phyloP scores from a whole-genome alignment of 2,329 filamentous ascomycete genomes.

The Keithomyces neogunnii region DNA sequence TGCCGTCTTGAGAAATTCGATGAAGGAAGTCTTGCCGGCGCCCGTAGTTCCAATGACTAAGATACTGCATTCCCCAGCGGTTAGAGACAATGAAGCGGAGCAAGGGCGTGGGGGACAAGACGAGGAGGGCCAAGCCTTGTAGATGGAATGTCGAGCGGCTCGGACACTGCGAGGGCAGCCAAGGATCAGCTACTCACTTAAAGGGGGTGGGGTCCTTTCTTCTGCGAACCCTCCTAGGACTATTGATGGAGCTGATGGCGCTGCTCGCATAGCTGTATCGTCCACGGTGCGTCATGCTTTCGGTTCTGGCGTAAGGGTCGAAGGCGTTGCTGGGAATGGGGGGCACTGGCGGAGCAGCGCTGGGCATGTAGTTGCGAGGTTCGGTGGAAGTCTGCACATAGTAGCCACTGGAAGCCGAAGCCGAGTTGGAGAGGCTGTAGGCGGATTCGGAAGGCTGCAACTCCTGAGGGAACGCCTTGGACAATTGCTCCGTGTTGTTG shows the following conservation, averaged over 20 bases:
- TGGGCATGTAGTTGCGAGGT: conserved; percentile 31
- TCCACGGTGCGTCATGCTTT: conserved; percentile 95
- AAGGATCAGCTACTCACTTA: conserved; percentile 64
- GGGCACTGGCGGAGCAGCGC: conserved; percentile 40
- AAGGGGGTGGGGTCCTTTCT: conserved; percentile 97
- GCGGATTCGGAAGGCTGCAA: conserved; percentile 50
- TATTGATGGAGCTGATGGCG: conserved; percentile 85
- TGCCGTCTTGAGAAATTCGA: conserved; percentile 86
- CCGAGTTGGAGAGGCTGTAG: conserved; percentile 46
- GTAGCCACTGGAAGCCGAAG: conserved; percentile 28
- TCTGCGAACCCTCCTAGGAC: conserved; percentile 80
- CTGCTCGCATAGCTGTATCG: conserved; percentile 95
- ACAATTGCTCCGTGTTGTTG: conserved; percentile 37
- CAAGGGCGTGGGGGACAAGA: background rate
- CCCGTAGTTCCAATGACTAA: conserved; percentile 81
- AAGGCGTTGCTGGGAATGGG: conserved; percentile 54
- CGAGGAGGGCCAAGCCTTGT: background rate
- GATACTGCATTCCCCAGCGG: conserved; percentile 47
- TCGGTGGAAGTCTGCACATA: conserved; percentile 27
- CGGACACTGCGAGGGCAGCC: background rate
- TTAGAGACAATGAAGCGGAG: conserved; percentile 6
- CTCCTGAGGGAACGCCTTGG: conserved; percentile 41
- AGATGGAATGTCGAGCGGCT: background rate
- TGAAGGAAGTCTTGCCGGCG: conserved; percentile 91
- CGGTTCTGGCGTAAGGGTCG: conserved; percentile 74